Evolutionary conservation across 208 protist genomes (phyloP), one percentile per base, ranked within the genome.

Genomic region (Leishmania aethiopica): DNA sequence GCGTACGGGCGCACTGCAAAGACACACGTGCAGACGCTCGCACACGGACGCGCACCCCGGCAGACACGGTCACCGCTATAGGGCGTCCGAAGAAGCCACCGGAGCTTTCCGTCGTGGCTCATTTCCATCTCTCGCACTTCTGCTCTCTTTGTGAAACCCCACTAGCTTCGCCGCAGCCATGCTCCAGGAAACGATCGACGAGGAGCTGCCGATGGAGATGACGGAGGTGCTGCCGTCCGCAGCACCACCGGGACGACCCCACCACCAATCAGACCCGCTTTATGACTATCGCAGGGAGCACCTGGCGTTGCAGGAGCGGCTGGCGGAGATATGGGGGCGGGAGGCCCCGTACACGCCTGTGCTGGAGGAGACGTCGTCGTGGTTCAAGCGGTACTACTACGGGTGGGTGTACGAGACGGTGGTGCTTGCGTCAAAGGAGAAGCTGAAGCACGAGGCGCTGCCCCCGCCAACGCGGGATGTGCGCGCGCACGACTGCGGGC

Each of bases 281-380:
- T 49, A 71, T 32, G 59, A 77, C 40, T 88, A 86, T 60, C 57
- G 85, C 40, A 60, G 76, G 35, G 59, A 35, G 32, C 67, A 80
- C 59, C 57, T 76, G 32, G 42, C 35, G 45, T 40, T 89, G 59
- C 78, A 78, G 32, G 45, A 80, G 55, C 75, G 69, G 28, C 64
- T 94, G 60, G 59, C 69, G 8, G 77, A 88, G 72, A 59, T 95
- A 59, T 95, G 92, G 92, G 92, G 92, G 19, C 57, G 76, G 1
- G 79, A 77, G 72, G 84, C 89, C 69, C 83, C 77, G 57, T 92
- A 92, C 84, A 78, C 66, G 15, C 84, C 84, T 35, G 72, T 69
- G 40, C 77, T 47, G 40, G 90, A 93, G 77, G 88, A 91, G 37
- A 79, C 59, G 15, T 81, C 83, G 37, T 89, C 81, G 22, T 87